Evolutionary conservation across 495 filamentous ascomycete species (phyloP).

Genomic region (Penicillium cinerascens): DNA sequence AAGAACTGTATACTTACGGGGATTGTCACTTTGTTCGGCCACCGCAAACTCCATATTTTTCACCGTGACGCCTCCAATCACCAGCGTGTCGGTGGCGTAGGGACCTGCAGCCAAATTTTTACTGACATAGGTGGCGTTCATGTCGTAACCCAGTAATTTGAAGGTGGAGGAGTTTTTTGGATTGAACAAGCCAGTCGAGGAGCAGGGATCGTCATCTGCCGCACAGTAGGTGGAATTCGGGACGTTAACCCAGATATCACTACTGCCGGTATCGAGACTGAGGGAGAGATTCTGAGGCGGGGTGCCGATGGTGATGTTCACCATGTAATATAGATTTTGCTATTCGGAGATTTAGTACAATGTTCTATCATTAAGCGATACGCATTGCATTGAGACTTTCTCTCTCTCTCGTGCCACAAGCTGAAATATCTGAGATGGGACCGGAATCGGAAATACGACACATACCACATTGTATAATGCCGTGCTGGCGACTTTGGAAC

Average conservation of each 20-base stretch:
- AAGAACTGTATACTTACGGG: constrained; percentile 20
- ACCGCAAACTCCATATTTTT: constrained; percentile 68
- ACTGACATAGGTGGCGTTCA: constrained; percentile 80
- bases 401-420: background rate
- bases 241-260: constrained; percentile 65
- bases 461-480: constrained; percentile 17
- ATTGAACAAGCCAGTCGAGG: constrained; percentile 46
- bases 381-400: background rate
- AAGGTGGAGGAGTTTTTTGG: constrained; percentile 52
- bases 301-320: constrained; percentile 66
- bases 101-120: constrained; percentile 66
- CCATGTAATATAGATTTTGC: constrained; percentile 61
- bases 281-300: constrained; percentile 56
- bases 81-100: constrained; percentile 72
- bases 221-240: constrained; percentile 23
- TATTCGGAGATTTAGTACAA: constrained; percentile 9
- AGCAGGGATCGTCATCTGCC: constrained; percentile 41
- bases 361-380: too few species aligned
- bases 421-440: background rate
- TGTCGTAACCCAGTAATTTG: constrained; percentile 23
- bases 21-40: constrained; percentile 59
- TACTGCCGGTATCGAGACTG: constrained; percentile 73
- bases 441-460: background rate
- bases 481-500: constrained; percentile 31
- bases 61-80: constrained; percentile 56